These are phyloP conservation scores for Rhizopogon salebrosus DNA, from an alignment of 768 basidiomycete genomes.

Conservation along the genomic window DNA sequence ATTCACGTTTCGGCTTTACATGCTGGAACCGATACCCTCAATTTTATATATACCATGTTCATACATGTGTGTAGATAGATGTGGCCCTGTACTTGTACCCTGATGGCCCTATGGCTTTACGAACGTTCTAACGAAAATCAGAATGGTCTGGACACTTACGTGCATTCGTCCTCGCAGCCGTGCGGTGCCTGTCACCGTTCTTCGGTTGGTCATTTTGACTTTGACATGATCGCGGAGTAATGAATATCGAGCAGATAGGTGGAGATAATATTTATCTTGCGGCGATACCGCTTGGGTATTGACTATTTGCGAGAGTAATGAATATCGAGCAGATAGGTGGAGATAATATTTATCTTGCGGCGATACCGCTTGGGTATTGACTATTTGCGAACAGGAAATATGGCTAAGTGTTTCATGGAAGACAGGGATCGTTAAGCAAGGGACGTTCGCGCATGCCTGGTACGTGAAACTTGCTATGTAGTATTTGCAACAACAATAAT, in stretches of 20 bases:
- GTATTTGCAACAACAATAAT: neutral
- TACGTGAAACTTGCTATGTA: neutral
- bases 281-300: neutral
- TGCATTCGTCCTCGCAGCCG: neutral
- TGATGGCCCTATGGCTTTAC: neutral
- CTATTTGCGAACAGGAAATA: neutral
- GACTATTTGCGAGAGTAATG: neutral
- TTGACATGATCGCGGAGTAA: neutral
- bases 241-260: too few species aligned
- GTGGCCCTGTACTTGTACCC: neutral
- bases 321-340: too few species aligned
- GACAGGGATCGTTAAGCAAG: neutral
- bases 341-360: neutral
- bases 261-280: neutral
- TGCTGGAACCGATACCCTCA: neutral
- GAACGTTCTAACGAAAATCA: neutral
- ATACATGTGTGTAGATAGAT: neutral
- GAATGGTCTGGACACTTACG: neutral
- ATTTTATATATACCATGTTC: neutral
- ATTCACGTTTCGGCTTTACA: neutral
- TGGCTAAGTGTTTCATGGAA: neutral
- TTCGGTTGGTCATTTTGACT: too few species aligned
- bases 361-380: neutral
- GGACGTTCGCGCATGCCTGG: neutral
- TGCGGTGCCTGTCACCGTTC: neutral